phyloP scores from a whole-genome alignment of 768 basidiomycete genomes.

The Phaffia tasmanica region DNA sequence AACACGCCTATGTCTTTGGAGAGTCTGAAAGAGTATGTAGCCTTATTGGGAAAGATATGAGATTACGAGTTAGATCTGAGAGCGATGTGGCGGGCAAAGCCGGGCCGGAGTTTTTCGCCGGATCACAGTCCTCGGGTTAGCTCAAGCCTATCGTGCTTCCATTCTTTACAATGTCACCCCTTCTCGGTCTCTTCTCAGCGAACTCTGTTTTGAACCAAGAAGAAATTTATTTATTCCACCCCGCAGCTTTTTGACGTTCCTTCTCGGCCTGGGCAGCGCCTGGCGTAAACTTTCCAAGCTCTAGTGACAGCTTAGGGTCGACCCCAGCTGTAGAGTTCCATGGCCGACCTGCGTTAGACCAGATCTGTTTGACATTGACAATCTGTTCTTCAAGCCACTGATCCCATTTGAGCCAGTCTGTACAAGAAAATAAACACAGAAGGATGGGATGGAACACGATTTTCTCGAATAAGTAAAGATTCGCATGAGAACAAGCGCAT shows the following conservation, averaged over 20 bases:
- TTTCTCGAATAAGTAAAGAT: background rate
- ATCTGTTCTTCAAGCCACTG: slow-evolving; percentile 37
- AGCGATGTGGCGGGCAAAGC: too few species aligned
- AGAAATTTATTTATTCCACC: slow-evolving; percentile 35
- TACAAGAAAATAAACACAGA: too few species aligned
- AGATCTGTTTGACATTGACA: slow-evolving; percentile 31
- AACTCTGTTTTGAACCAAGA: background rate
- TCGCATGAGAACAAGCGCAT: background rate
- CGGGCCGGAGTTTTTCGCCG: too few species aligned
- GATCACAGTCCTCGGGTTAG: too few species aligned
- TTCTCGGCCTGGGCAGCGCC: slow-evolving; percentile 35
- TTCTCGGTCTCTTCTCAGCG: background rate
- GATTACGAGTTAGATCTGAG: too few species aligned
- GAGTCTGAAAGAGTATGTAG: too few species aligned
- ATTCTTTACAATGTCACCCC: too few species aligned
- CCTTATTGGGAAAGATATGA: too few species aligned
- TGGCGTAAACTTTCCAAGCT: slow-evolving; percentile 33
- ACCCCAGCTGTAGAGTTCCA: slow-evolving; percentile 35
- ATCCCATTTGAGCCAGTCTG: slow-evolving; percentile 38
- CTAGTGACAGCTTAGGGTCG: slow-evolving; percentile 30
- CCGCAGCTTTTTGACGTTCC: slow-evolving; percentile 36
- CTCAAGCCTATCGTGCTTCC: too few species aligned
- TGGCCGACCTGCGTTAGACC: slow-evolving; percentile 32
- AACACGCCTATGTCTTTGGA: too few species aligned
- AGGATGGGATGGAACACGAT: background rate